Evolutionary conservation across 208 protist genomes (phyloP), one percentile per base, ranked within the genome.

Genomic region (Herpetomonas tarakana): DNA sequence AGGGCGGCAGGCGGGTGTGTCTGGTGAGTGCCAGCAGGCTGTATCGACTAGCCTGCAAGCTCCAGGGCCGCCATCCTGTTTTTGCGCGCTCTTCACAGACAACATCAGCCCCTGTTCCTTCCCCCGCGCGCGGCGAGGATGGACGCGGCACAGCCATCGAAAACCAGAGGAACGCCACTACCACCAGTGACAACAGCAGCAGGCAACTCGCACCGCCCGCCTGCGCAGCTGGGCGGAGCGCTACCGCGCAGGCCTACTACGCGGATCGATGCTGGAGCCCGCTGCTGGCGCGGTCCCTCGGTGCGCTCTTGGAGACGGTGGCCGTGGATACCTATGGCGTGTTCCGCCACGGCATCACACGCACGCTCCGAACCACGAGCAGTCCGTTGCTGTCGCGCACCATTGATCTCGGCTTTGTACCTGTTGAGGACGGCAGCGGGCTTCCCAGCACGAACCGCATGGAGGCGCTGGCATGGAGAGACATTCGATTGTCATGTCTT

Each of bases 211-310:
- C n/a, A n/a, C n/a, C n/a, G n/a, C n/a, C n/a, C n/a, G n/a, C n/a
- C n/a, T n/a, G n/a, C n/a, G n/a, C n/a, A n/a, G n/a, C n/a, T n/a
- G n/a, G n/a, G n/a, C n/a, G n/a, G n/a, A n/a, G n/a, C n/a, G n/a
- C n/a, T 2, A 57, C 6, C 9, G 26, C 52, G 19, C 6, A 35
- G 2, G 52, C 52, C 27, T 57, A 11, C 16, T 45, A 59, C 61
- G 31, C n/a, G 26, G 26, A 44, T 35, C 52, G 52, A 55, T 3
- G 16, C 19, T 89, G 78, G 82, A 74, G 71, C 39, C 30, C 60
- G 11, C 52, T 50, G 22, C 67, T 85, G 22, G 50, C 51, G 49
- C 31, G 58, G 26, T 77, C 71, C 2, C 65, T 88, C 2, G 81
- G 81, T 1, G 52, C 51, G 7, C 24, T 78, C 46, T 54, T 87